A percentile compares a stretch with the other conserved stretches of the same genome.
Conservation (phyloP, 1,284 basidiomycete species). For the Microbotryum saponariae region DNA sequence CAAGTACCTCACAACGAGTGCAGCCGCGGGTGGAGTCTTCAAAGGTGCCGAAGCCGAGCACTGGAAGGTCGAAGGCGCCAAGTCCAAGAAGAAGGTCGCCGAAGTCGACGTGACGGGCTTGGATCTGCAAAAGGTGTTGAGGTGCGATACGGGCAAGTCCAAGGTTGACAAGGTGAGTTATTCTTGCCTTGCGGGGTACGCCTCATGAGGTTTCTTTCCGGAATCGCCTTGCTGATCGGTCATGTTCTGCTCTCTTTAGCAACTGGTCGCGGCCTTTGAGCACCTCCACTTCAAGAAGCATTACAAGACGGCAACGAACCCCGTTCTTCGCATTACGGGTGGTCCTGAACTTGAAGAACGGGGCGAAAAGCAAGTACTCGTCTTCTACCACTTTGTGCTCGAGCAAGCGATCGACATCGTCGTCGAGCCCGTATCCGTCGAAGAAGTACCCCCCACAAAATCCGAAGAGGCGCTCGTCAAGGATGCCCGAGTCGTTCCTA, state of each 20-base stretch:
- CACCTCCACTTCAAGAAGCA: slow-evolving; percentile 18
- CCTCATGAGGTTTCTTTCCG: background rate
- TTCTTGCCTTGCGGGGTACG: no score
- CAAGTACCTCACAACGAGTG: slow-evolving; percentile 16
- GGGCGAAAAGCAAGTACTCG: slow-evolving; percentile 17
- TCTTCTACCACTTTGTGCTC: slow-evolving; percentile 30
- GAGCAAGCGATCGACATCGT: slow-evolving; percentile 8
- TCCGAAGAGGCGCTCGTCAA: slow-evolving; percentile 18
- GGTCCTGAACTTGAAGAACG: slow-evolving; percentile 31
- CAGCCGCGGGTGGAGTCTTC: background rate
- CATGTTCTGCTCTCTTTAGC: background rate
- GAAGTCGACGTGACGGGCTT: slow-evolving; percentile 30
- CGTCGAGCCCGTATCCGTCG: slow-evolving; percentile 12
- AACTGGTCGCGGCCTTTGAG: slow-evolving; percentile 26
- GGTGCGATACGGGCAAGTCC: slow-evolving; percentile 24
- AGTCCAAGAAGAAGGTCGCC: slow-evolving; percentile 14
- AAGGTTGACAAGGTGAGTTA: slow-evolving; percentile 21
- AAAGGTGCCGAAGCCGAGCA: background rate
- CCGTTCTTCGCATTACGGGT: slow-evolving; percentile 27
- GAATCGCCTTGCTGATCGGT: background rate
- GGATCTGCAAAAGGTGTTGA: slow-evolving; percentile 24
- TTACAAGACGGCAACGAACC: slow-evolving; percentile 24
- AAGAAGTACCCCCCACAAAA: slow-evolving; percentile 22
- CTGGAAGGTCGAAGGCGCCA: slow-evolving; percentile 1
- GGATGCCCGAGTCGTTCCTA: slow-evolving; percentile 22